phyloP scores from a whole-genome alignment of 2,329 filamentous ascomycete genomes.

The Macrophomina phaseolina region DNA sequence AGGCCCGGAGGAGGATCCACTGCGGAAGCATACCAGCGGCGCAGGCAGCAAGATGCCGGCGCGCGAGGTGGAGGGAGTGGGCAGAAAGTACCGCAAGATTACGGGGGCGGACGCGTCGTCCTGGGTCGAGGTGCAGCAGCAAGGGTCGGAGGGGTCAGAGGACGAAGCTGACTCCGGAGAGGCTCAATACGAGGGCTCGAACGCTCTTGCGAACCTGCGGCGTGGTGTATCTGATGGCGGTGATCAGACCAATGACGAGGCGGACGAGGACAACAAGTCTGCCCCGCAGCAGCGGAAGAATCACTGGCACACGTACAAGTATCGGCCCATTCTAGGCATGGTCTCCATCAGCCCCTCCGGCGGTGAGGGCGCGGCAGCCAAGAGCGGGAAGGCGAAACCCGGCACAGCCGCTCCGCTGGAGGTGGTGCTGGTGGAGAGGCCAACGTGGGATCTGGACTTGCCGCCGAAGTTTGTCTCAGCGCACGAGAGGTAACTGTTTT shows the following conservation, averaged over 20 bases:
- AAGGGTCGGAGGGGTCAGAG: slow-evolving; percentile 35
- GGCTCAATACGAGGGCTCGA: slow-evolving; percentile 40
- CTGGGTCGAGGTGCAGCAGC: slow-evolving; percentile 39
- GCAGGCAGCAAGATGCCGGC: slow-evolving; percentile 60
- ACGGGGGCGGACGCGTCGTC: slow-evolving; percentile 44
- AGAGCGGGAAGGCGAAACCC: slow-evolving; percentile 30
- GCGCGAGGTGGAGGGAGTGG: slow-evolving; percentile 52
- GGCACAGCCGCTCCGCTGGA: slow-evolving; percentile 61
- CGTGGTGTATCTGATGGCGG: slow-evolving; percentile 34
- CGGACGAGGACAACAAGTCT: slow-evolving; percentile 19
- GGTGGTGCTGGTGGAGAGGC: slow-evolving; percentile 86
- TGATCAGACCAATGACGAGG: slow-evolving; percentile 30
- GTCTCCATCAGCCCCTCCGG: slow-evolving; percentile 59
- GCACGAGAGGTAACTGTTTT: slow-evolving; percentile 36
- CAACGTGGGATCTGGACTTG: slow-evolving; percentile 80
- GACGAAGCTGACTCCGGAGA: slow-evolving; percentile 45
- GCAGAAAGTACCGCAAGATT: slow-evolving; percentile 57
- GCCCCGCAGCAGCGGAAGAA: slow-evolving; percentile 36
- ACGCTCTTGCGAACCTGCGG: slow-evolving; percentile 36
- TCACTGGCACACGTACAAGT: slow-evolving; percentile 89
- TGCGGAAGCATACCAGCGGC: slow-evolving; percentile 54
- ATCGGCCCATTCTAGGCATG: slow-evolving; percentile 86
- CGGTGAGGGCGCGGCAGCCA: slow-evolving; percentile 52
- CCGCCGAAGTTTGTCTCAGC: slow-evolving; percentile 64
- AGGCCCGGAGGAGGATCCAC: slow-evolving; percentile 46